A percentile compares a stretch with the other conserved stretches of the same genome.
These are phyloP conservation scores for Debaryomyces maramus DNA, from an alignment of 805 yeast genomes.

Conservation along the genomic window DNA sequence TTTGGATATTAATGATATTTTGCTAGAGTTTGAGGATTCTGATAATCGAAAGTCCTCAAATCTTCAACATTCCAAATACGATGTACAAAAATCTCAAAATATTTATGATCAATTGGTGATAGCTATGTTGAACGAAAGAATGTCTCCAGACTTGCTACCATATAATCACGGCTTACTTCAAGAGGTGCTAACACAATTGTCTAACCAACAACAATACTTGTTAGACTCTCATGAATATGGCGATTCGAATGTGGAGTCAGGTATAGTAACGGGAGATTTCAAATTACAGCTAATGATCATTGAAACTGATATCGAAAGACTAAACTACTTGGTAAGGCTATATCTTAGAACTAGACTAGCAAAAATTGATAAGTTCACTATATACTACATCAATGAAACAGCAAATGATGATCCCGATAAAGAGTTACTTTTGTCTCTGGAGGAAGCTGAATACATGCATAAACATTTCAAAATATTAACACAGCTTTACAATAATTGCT, in stretches of 20 bases:
- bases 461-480: conserved; percentile 64
- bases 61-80: neutral
- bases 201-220: conserved; percentile 71
- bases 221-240: conserved; percentile 76
- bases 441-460: conserved; percentile 67
- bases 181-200: conserved; percentile 56
- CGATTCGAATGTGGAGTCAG: conserved; percentile 46
- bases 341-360: conserved; percentile 75
- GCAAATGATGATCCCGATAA: conserved; percentile 10
- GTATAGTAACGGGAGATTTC: conserved; percentile 47
- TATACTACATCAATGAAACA: conserved; percentile 53
- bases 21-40: conserved; percentile 57
- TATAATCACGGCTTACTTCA: conserved; percentile 64
- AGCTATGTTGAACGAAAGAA: conserved; percentile 82
- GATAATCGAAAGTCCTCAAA: neutral
- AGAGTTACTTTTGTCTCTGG: conserved; percentile 44
- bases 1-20: conserved; percentile 67
- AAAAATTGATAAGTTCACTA: conserved; percentile 71
- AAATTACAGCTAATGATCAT: conserved; percentile 80
- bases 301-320: conserved; percentile 88
- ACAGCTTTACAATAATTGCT: conserved; percentile 65
- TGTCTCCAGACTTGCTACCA: conserved; percentile 82
- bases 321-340: conserved; percentile 76
- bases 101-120: conserved; percentile 50
- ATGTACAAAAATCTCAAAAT: conserved; percentile 8